Conservation (phyloP, 73 alveolate genomes). For the Paramecium sexaurelia region DNA sequence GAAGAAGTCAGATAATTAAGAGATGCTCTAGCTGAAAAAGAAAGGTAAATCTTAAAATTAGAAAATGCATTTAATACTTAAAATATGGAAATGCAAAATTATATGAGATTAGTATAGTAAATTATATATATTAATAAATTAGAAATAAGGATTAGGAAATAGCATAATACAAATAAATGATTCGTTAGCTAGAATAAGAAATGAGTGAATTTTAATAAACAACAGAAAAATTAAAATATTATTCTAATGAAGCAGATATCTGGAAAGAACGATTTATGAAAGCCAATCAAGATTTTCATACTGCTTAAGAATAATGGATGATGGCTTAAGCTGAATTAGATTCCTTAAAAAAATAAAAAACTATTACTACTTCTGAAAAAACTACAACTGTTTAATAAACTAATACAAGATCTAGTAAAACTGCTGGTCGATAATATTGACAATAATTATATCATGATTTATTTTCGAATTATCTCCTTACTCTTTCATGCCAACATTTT, state of each 20-base stretch:
- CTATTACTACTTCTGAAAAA: not conserved
- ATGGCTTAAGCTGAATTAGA: constrained; percentile 52
- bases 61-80: not conserved
- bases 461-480: not conserved
- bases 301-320: not conserved
- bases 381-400: not conserved
- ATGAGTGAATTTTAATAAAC: not conserved
- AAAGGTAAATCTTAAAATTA: not conserved
- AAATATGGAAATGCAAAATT: not conserved
- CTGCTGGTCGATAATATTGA: not conserved
- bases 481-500: constrained; percentile 28
- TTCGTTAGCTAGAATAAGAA: not conserved
- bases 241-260: not conserved
- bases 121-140: not conserved
- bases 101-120: not conserved
- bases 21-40: constrained; percentile 30
- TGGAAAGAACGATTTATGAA: constrained; percentile 39
- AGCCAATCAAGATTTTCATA: constrained; percentile 16
- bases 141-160: constrained; percentile 1
- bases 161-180: not conserved
- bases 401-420: constrained; percentile 1
- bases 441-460: not conserved
- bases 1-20: constrained; percentile 51
- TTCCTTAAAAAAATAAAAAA: not conserved
- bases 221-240: not conserved